Percentiles rank a stretch among this genome's conserved stretches.
phyloP scores from a whole-genome alignment of 306 rosid species.

The Cicer bijugum region DNA sequence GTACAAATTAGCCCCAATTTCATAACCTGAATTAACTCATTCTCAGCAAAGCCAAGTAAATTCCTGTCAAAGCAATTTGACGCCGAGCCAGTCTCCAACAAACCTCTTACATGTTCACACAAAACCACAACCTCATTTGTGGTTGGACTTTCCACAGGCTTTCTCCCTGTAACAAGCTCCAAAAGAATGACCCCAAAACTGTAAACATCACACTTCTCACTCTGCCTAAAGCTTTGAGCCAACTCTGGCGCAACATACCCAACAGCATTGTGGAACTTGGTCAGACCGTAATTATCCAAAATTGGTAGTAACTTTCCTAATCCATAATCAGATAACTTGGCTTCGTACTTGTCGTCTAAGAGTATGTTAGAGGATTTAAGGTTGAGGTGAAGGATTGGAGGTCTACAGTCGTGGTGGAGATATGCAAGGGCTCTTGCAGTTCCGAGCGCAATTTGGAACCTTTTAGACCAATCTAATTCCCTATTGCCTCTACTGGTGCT shows the following conservation, averaged over 20 bases:
- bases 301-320: conserved; percentile 88
- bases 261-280: conserved; percentile 80
- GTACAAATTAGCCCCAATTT: conserved; percentile 88
- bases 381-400: conserved; percentile 97
- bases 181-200: conserved; percentile 93
- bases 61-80: conserved; percentile 84
- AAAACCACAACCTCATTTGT: conserved; percentile 77
- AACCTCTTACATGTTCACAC: conserved; percentile 84
- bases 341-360: conserved; percentile 75
- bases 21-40: conserved; percentile 90
- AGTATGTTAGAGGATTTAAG: conserved; percentile 90
- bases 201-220: conserved; percentile 94
- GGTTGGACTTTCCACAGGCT: conserved; percentile 93
- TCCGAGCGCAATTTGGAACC: conserved; percentile 86
- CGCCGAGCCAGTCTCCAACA: conserved; percentile 79
- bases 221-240: conserved; percentile 83
- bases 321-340: conserved; percentile 91
- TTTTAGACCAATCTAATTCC: conserved; percentile 75
- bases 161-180: conserved; percentile 95
- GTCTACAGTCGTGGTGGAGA: conserved; percentile 95
- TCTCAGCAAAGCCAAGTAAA: conserved; percentile 77
- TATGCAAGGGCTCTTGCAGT: conserved; percentile 85
- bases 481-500: conserved; percentile 74
- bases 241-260: conserved; percentile 98
- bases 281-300: conserved; percentile 76